phyloP scores from a whole-genome alignment of 179 eudicot species.

The Vitellaria paradoxa region DNA sequence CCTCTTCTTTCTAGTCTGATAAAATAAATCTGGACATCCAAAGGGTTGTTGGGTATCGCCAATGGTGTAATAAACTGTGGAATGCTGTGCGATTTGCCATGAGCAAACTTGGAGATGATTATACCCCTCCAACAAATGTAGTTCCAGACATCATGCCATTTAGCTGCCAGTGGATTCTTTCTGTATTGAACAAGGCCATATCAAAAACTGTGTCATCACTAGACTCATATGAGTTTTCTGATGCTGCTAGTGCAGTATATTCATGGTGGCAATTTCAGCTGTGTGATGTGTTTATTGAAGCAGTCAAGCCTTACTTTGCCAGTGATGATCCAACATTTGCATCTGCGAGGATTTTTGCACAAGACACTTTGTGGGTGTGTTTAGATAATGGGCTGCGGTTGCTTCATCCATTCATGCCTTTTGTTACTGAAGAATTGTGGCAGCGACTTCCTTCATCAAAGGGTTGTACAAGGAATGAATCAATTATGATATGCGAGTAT shows the following conservation, averaged over 20 bases:
- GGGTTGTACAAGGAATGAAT: constrained; percentile 58
- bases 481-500: constrained; percentile 74
- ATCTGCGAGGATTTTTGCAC: constrained; percentile 62
- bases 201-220: constrained; percentile 63
- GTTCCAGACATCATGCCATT: constrained; percentile 59
- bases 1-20: constrained; percentile 59
- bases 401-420: constrained; percentile 96
- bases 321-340: constrained; percentile 39
- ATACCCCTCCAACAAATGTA: constrained; percentile 58
- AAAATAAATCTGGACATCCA: constrained; percentile 90
- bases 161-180: constrained; percentile 92
- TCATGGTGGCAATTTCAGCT: constrained; percentile 94
- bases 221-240: constrained; percentile 73
- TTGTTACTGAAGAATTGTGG: constrained; percentile 93
- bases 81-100: constrained; percentile 90
- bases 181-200: constrained; percentile 76
- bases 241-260: constrained; percentile 82
- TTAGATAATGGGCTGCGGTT: constrained; percentile 79
- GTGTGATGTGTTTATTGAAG: constrained; percentile 89
- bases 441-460: constrained; percentile 80
- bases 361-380: constrained; percentile 78
- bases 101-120: constrained; percentile 85
- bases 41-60: constrained; percentile 91
- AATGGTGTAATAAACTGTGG: constrained; percentile 99
- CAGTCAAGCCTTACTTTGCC: constrained; percentile 72